Conservation (phyloP, 2,329 filamentous ascomycete species). For the Mariannaea elegans region DNA sequence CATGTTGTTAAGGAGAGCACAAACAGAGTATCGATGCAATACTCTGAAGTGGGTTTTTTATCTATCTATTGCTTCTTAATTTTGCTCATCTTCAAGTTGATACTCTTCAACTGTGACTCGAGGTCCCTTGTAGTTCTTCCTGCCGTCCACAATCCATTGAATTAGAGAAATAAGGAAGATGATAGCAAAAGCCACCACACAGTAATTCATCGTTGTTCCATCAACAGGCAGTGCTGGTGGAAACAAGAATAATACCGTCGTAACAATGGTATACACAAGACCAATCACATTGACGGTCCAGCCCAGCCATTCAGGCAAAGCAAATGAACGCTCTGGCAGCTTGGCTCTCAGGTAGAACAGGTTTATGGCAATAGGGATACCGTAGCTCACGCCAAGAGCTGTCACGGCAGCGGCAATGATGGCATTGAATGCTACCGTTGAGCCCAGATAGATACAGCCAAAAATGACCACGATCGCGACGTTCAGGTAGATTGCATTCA, state of each 20-base stretch:
- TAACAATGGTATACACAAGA: constrained; percentile 70
- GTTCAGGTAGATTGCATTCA: constrained; percentile 72
- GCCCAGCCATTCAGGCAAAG: constrained; percentile 45
- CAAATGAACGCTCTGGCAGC: constrained; percentile 61
- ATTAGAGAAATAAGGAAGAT: constrained; percentile 52
- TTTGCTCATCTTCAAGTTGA: neutral
- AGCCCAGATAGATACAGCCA: constrained; percentile 75
- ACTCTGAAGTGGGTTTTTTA: too few species aligned
- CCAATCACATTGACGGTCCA: constrained; percentile 54
- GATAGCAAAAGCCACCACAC: constrained; percentile 56
- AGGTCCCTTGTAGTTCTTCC: constrained; percentile 49
- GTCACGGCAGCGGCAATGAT: constrained; percentile 78
- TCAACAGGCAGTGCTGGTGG: constrained; percentile 72
- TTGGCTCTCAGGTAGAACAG: constrained; percentile 69
- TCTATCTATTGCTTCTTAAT: neutral
- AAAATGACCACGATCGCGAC: constrained; percentile 71
- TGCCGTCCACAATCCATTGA: constrained; percentile 57
- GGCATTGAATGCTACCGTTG: constrained; percentile 71
- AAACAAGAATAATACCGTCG: constrained; percentile 77
- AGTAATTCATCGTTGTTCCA: constrained; percentile 72
- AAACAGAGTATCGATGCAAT: too few species aligned
- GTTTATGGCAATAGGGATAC: constrained; percentile 77
- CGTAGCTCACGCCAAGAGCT: constrained; percentile 76
- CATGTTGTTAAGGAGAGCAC: too few species aligned
- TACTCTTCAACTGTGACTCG: constrained; percentile 24